These are phyloP conservation scores for Corniculantispora saksenae DNA, from an alignment of 2,329 filamentous ascomycete genomes.

Conservation along the genomic window DNA sequence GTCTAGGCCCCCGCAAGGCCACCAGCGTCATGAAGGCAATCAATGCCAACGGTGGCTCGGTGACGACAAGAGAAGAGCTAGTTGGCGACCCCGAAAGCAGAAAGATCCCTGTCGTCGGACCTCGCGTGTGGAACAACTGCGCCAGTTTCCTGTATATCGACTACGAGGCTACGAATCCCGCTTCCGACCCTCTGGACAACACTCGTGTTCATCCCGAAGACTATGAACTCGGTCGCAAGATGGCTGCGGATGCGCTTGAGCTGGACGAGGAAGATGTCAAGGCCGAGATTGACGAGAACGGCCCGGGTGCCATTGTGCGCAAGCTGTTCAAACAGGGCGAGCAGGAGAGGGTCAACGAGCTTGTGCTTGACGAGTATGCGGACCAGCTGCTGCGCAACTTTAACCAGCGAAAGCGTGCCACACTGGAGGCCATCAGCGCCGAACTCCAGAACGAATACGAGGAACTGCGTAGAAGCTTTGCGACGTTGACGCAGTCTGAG, in stretches of 20 bases:
- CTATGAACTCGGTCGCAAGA: slow-evolving; percentile 96
- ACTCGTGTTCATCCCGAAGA: slow-evolving; percentile 98
- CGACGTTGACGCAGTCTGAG: slow-evolving; percentile 68
- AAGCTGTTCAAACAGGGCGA: slow-evolving; percentile 94
- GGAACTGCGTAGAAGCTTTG: slow-evolving; percentile 83
- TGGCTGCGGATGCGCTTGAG: slow-evolving; percentile 95
- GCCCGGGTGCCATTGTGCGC: slow-evolving; percentile 84
- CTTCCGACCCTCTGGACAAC: slow-evolving; percentile 91
- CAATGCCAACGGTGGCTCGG: slow-evolving; percentile 83
- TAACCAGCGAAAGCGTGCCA: slow-evolving; percentile 91
- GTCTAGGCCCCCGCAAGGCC: slow-evolving; percentile 89
- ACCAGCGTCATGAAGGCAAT: slow-evolving; percentile 74
- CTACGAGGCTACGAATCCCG: slow-evolving; percentile 78
- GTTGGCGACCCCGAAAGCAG: slow-evolving; percentile 83
- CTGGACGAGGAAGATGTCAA: slow-evolving; percentile 98
- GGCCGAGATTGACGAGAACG: slow-evolving; percentile 87
- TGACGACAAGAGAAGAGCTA: slow-evolving; percentile 82
- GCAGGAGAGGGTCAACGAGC: slow-evolving; percentile 92
- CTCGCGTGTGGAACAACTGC: slow-evolving; percentile 93
- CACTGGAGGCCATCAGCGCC: slow-evolving; percentile 91
- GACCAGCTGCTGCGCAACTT: slow-evolving; percentile 93
- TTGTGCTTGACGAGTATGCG: slow-evolving; percentile 95
- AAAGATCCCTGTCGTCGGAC: slow-evolving; percentile 77
- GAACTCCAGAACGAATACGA: slow-evolving; percentile 93
- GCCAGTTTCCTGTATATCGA: slow-evolving; percentile 92